phyloP scores from a whole-genome alignment of 1,139 yeast species.

The Geotrichum armillariae region DNA sequence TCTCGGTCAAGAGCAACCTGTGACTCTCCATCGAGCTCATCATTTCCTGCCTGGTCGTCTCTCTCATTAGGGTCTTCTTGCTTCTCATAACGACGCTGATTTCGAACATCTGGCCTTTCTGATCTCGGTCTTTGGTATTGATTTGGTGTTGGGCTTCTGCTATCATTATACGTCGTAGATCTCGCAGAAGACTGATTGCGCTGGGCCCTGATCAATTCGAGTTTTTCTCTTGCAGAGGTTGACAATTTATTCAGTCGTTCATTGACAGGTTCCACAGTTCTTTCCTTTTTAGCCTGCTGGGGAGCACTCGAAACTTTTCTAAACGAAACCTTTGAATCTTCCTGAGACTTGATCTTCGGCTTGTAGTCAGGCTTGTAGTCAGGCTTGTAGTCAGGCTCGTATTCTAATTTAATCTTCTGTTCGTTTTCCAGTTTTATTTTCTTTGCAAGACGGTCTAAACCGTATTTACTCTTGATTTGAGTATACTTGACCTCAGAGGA shows the following conservation, averaged over 20 bases:
- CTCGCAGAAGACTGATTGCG: conserved; percentile 3
- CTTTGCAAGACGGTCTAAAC: conserved; percentile 16
- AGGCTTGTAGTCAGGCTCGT: conserved; percentile 2
- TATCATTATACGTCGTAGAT: background rate
- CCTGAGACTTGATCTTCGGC: background rate
- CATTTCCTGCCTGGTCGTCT: conserved; percentile 4
- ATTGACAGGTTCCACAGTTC: background rate
- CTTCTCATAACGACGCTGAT: conserved; percentile 21
- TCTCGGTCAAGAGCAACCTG: conserved; percentile 37
- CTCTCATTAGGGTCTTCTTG: conserved; percentile 1
- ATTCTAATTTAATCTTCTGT: conserved; percentile 7
- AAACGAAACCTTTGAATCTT: conserved; percentile 10
- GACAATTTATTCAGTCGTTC: conserved; percentile 15
- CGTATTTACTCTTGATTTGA: conserved; percentile 12
- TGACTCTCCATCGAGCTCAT: conserved; percentile 23
- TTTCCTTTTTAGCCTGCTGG: conserved; percentile 9
- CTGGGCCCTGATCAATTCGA: conserved; percentile 22
- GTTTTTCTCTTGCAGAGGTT: conserved; percentile 21
- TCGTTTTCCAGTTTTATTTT: conserved; percentile 19
- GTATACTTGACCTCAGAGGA: conserved; percentile 1
- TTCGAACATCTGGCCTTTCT: conserved; percentile 13
- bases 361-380: background rate
- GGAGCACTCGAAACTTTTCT: conserved; percentile 9
- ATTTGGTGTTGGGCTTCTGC: background rate
- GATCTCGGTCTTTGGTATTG: background rate